Conservation (phyloP, 257 asterid genomes). For the Solanum chilense region DNA sequence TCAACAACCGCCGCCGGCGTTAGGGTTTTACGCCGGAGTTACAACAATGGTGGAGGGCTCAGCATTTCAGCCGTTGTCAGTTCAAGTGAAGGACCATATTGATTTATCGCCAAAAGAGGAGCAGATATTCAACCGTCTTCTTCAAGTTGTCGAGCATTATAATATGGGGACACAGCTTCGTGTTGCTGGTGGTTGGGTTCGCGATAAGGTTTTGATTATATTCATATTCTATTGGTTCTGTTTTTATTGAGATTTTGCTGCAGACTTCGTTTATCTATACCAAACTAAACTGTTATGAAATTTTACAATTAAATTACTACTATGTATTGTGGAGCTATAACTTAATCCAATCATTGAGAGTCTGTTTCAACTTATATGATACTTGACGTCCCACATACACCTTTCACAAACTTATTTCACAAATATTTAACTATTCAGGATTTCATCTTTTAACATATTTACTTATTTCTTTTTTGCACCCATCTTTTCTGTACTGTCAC, state of each 20-base stretch:
- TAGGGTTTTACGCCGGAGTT: background rate
- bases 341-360: background rate
- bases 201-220: conserved; percentile 61
- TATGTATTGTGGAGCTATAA: background rate
- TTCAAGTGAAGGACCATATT: conserved; percentile 52
- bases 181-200: conserved; percentile 99
- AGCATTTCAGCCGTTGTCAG: conserved; percentile 13
- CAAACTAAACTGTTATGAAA: background rate
- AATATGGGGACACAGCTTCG: conserved; percentile 65
- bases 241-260: background rate
- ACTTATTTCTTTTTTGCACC: background rate
- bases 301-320: background rate
- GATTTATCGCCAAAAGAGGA: conserved; percentile 59
- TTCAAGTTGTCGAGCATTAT: conserved; percentile 49
- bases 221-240: background rate
- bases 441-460: background rate
- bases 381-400: background rate
- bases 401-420: background rate
- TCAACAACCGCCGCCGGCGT: background rate
- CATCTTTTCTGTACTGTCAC: background rate
- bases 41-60: background rate
- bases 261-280: background rate
- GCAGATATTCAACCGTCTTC: conserved; percentile 56
- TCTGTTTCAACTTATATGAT: background rate
- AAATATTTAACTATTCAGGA: background rate